Evolutionary conservation across 805 yeast species (phyloP).

Genomic region (Saccharomycopsis capsularis): DNA sequence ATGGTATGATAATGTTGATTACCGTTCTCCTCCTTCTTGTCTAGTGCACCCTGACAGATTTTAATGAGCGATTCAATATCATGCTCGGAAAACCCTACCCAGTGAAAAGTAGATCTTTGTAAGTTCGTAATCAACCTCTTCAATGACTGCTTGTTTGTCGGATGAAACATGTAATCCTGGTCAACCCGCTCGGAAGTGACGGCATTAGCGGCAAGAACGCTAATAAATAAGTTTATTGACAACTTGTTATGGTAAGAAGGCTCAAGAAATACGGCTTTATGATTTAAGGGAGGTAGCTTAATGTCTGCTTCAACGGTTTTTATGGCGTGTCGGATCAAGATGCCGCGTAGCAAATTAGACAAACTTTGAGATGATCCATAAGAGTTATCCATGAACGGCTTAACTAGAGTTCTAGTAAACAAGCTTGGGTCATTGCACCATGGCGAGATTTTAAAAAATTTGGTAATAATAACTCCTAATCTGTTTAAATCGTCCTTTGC

Average conservation of each 20-base stretch:
- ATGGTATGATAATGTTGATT: slow-evolving; percentile 29
- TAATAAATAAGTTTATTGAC: slow-evolving; percentile 55
- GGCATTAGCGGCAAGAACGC: slow-evolving; percentile 66
- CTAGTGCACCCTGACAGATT: slow-evolving; percentile 41
- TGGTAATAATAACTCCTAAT: slow-evolving; percentile 45
- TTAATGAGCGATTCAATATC: slow-evolving; percentile 49
- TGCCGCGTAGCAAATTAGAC: slow-evolving; percentile 35
- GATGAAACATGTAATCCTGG: slow-evolving; percentile 66
- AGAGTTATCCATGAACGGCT: slow-evolving; percentile 38
- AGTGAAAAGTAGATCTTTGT: slow-evolving; percentile 61
- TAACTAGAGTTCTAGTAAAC: slow-evolving; percentile 42
- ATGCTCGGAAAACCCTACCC: slow-evolving; percentile 63
- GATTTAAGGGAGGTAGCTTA: slow-evolving; percentile 50
- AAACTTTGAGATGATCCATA: slow-evolving; percentile 39
- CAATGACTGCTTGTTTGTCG: slow-evolving; percentile 45
- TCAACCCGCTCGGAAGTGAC: slow-evolving; percentile 64
- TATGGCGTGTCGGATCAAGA: slow-evolving; percentile 52
- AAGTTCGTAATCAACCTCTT: slow-evolving; percentile 52
- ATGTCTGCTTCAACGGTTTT: slow-evolving; percentile 50
- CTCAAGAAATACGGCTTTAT: slow-evolving; percentile 47
- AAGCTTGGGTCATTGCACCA: slow-evolving; percentile 39
- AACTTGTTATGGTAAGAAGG: slow-evolving; percentile 59
- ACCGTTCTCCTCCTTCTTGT: slow-evolving; percentile 29
- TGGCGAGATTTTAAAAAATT: slow-evolving; percentile 54
- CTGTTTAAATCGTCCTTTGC: slow-evolving; percentile 47